Evolutionary conservation across 257 asterid species (phyloP), one percentile per base, ranked within the genome.

Genomic region (Gentiana dahurica): DNA sequence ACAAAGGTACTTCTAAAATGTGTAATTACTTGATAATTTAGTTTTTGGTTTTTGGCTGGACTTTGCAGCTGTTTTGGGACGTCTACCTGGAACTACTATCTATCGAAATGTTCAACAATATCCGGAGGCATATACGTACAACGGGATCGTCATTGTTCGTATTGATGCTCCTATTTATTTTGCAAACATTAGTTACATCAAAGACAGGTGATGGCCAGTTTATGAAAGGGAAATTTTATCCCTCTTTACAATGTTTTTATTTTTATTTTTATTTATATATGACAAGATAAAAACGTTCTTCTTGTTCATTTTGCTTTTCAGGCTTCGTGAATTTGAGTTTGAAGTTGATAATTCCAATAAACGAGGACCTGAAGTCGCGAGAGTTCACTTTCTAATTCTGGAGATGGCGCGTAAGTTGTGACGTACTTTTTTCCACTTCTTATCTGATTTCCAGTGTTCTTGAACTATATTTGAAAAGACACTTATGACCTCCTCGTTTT

Each of bases 371-470:
- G 90, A 75, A 75, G 97, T 85, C 55, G 61, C 81, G 50, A 78
- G 92, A 72, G 58, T 91, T 66, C 77, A 83, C 70, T 91, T 79
- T 54, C 94, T 87, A 63, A 85, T 91, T 59, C 64, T 91, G 55
- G 98, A 91, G 77, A 81, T 91, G 98, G 98, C 98, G 41, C 98
- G 97, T 91, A 64, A 91, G 98, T 89, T 53, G n/a, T 54, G 56
- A 51, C 45, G 44, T 37, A 24, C 24, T 24, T 24, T 24, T 24
- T 24, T 24, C 24, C 24, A 24, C 24, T 24, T 24, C 24, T 24
- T 24, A 24, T 24, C 24, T 24, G 24, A 24, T 24, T 24, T 24
- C 24, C 24, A 24, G 24, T 24, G 24, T 24, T 24, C 24, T 24
- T 24, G 24, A 24, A 24, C 24, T 24, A 24, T 24, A 24, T 24